A percentile compares a stretch with the other conserved stretches of the same genome.
These are phyloP conservation scores for Xylariaceae sp. DNA, from an alignment of 2,329 filamentous ascomycete species.

Conservation along the genomic window DNA sequence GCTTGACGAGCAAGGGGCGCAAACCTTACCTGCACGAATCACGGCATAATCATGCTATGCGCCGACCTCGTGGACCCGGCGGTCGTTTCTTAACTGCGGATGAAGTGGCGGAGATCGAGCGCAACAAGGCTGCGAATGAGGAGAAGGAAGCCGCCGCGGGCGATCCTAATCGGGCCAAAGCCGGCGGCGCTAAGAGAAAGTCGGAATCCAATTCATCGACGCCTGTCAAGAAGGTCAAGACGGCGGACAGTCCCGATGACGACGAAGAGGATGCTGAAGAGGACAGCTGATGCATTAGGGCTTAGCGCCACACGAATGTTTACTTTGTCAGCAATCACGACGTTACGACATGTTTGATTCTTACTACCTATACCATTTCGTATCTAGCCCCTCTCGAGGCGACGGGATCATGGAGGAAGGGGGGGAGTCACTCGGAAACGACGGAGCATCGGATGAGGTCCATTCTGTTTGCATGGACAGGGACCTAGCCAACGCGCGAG, in stretches of 20 bases:
- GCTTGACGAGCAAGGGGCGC: conserved; percentile 87
- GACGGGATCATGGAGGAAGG: conserved; percentile 24
- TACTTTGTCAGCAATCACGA: conserved; percentile 33
- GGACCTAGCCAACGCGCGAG: conserved; percentile 20
- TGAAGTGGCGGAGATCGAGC: conserved; percentile 86
- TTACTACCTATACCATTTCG: conserved; percentile 30
- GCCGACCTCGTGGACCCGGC: conserved; percentile 84
- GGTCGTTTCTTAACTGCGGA: conserved; percentile 95
- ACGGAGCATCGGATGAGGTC: conserved; percentile 28
- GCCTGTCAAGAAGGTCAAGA: conserved; percentile 51
- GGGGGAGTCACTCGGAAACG: conserved; percentile 28
- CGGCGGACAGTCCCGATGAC: conserved; percentile 39
- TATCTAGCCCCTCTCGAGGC: conserved; percentile 24
- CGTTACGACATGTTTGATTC: conserved; percentile 33
- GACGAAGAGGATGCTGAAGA: conserved; percentile 41
- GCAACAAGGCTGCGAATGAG: conserved; percentile 45
- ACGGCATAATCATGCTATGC: conserved; percentile 96
- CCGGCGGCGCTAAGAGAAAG: conserved; percentile 56
- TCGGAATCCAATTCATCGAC: conserved; percentile 45
- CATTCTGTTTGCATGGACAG: conserved; percentile 14
- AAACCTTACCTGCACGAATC: conserved; percentile 98
- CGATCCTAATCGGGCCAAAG: conserved; percentile 30
- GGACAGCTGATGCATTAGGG: conserved; percentile 33
- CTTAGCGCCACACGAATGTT: conserved; percentile 13
- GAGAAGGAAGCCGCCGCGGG: conserved; percentile 34